Evolutionary conservation across 768 basidiomycete species (phyloP), one percentile per base, ranked within the genome.

Genomic region (Strobilomyces echinocephalus): DNA sequence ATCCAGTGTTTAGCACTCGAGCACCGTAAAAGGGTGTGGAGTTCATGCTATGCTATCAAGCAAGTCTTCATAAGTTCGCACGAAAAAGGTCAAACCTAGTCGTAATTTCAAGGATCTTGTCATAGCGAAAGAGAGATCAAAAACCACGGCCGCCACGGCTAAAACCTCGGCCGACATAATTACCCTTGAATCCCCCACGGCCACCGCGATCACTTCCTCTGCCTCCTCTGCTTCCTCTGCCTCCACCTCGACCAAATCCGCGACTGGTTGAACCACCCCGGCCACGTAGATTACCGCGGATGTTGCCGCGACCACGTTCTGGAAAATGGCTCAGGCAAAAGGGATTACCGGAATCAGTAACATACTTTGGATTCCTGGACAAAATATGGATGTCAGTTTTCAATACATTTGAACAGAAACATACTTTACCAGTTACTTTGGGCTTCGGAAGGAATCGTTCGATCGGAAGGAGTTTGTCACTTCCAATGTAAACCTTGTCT

Each of bases 381-480:
- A 35, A 31, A 46, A 21, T 20, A 38, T 8, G 20, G 11, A 9
- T 24, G 40, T 59, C 47, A 47, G 41, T 47, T 50, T 49, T 26
- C 21, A 50, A 8, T 47, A 16, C 7, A 39, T 18, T 61, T 39
- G 53, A 46, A 54, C 34, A 53, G 40, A 49, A 28, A 59, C 26
- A 69, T 76, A 50, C 61, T n/a, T 76, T 88, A 71, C 88, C 91
- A 53, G 72, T 78, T 18, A 78, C 76, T 76, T 97, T 98, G 49
- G 95, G 95, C 75, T 93, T 97, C 8, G 97, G 97, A 57, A 99
- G 76, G 75, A 99, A 99, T 60, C 97, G 78, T 57, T 99, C 97
- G 50, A 98, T 85, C 8, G 97, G 95, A 38, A 99, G 76, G 49
- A 98, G 81, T 73, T 97, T 98, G 76, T 99, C 97, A n/a, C 87